Base-by-base conservation (phyloP, 2,329 filamentous ascomycete species). In the Catunica adiposa region DNA sequence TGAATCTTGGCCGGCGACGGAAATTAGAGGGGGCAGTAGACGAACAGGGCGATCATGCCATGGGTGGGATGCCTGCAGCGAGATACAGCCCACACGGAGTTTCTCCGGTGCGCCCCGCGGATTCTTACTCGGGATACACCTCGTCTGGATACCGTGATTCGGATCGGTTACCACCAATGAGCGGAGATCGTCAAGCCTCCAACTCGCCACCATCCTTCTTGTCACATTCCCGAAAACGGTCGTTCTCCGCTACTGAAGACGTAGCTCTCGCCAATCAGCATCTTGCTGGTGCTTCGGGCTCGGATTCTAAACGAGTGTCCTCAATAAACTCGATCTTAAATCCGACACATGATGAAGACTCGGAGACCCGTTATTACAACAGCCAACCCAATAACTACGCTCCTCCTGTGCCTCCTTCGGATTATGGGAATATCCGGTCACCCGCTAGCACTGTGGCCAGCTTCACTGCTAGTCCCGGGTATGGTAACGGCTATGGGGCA, bases 291-390 rank as follows among this genome's bases (percentile, higher is more conserved):
- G 34, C 44, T 3, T 17, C 50, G 23, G 37, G 37, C 14, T 46
- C 71, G 23, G 73, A 79, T 25, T 69, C 68, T 38, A 76, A 84
- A 64, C 79, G 84, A 14, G 68, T 88, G 3, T 86, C 82, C 17
- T 86, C 83, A 2, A 89, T 89, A 59, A 85, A 82, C 61, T 85
- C 84, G 3, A 83, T 89, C 47, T 69, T 89, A 11, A 89, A 88
- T 60, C 80, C 80, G 2, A 62, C 56, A 22, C 57, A 57, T 26
- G 55, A 55, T 5, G 52, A 40, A 26, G 53, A 51, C 8, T 47
- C 51, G 8, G 51, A 57, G 23, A 22, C 51, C 2, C 40, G 51
- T 3, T 57, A 57, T 26, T 48, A 54, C 42, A 46, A 40, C 15
- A 37, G 26, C 15, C 51, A 57, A 8, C 8, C 38, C n/a, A 57